A percentile compares a stretch with the other conserved stretches of the same genome.
These are phyloP conservation scores for Verticillium zaregamsianum DNA, from an alignment of 2,329 filamentous ascomycete species.

Conservation along the genomic window DNA sequence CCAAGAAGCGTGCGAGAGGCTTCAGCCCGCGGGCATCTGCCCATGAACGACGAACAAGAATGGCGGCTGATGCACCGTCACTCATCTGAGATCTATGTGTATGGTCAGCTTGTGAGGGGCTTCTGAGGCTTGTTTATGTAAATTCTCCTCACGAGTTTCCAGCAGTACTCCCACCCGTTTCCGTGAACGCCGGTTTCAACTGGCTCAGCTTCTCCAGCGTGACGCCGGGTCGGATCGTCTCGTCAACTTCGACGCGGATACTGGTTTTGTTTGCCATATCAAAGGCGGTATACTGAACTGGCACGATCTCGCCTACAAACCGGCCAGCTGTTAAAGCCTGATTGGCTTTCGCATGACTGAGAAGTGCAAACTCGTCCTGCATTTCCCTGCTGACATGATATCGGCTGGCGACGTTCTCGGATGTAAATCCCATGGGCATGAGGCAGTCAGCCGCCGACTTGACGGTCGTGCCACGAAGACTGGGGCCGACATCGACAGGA, in stretches of 20 bases:
- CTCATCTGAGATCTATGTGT: slow-evolving; percentile 47
- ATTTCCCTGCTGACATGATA: slow-evolving; percentile 56
- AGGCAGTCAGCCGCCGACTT: slow-evolving; percentile 62
- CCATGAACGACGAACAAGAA: slow-evolving; percentile 61
- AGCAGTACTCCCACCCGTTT: slow-evolving; percentile 55
- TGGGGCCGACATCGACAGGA: neutral
- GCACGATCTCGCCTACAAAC: slow-evolving; percentile 60
- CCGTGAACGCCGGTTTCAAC: slow-evolving; percentile 62
- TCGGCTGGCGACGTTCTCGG: slow-evolving; percentile 61
- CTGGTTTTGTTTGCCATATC: slow-evolving; percentile 36
- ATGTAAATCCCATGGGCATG: slow-evolving; percentile 66
- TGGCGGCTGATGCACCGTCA: slow-evolving; percentile 58
- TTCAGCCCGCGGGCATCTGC: slow-evolving; percentile 55
- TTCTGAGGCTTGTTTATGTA: no score
- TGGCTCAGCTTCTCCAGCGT: slow-evolving; percentile 54
- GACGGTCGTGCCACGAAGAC: slow-evolving; percentile 43
- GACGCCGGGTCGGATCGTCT: slow-evolving; percentile 57
- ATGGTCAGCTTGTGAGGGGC: neutral
- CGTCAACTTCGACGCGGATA: slow-evolving; percentile 33
- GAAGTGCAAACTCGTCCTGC: slow-evolving; percentile 61
- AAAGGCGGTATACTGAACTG: slow-evolving; percentile 36
- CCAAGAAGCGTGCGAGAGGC: slow-evolving; percentile 62
- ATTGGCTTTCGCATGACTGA: slow-evolving; percentile 49
- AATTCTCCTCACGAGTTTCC: slow-evolving; percentile 40
- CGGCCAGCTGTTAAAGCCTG: slow-evolving; percentile 49